These are phyloP conservation scores for Aspergillus neoniger DNA, from an alignment of 2,329 filamentous ascomycete species.

Conservation along the genomic window DNA sequence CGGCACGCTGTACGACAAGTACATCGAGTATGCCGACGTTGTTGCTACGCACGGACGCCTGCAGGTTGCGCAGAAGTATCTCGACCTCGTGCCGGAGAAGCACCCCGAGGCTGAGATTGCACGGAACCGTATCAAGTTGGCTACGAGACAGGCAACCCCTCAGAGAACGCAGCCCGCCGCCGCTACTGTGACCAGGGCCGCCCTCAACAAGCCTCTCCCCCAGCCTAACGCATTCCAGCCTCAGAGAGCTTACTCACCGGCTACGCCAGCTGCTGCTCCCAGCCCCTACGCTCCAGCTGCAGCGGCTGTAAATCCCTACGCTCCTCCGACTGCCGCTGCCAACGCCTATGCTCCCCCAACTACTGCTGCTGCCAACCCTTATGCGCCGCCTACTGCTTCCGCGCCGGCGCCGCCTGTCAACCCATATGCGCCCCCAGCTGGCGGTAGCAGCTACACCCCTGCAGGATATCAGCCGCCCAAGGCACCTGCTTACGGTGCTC, in stretches of 20 bases:
- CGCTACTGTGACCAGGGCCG: constrained; percentile 43
- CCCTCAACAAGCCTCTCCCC: constrained; percentile 42
- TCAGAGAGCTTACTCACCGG: constrained; percentile 34
- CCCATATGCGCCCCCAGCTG: constrained; percentile 32
- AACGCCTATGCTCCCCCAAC: constrained; percentile 56
- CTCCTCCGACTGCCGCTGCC: constrained; percentile 43
- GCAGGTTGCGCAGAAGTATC: constrained; percentile 83
- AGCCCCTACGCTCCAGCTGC: constrained; percentile 40
- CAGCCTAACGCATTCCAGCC: constrained; percentile 42
- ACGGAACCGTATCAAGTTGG: constrained; percentile 79
- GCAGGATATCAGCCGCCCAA: constrained; percentile 61
- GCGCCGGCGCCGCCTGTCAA: constrained; percentile 22
- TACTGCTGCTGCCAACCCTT: constrained; percentile 34
- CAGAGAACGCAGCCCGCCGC: constrained; percentile 46
- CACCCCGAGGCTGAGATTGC: constrained; percentile 88
- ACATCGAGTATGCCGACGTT: constrained; percentile 95
- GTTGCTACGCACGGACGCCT: constrained; percentile 87
- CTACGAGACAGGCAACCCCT: constrained; percentile 65
- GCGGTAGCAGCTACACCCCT: constrained; percentile 37
- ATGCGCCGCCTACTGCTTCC: constrained; percentile 32
- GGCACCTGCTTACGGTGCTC: constrained; percentile 47
- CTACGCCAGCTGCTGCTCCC: constrained; percentile 35
- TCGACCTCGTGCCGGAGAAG: constrained; percentile 77
- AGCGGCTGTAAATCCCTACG: constrained; percentile 52
- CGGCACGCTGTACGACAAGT: constrained; percentile 84